phyloP scores from a whole-genome alignment of 2,329 filamentous ascomycete genomes.

The Lecanoromycetidae sp. region DNA sequence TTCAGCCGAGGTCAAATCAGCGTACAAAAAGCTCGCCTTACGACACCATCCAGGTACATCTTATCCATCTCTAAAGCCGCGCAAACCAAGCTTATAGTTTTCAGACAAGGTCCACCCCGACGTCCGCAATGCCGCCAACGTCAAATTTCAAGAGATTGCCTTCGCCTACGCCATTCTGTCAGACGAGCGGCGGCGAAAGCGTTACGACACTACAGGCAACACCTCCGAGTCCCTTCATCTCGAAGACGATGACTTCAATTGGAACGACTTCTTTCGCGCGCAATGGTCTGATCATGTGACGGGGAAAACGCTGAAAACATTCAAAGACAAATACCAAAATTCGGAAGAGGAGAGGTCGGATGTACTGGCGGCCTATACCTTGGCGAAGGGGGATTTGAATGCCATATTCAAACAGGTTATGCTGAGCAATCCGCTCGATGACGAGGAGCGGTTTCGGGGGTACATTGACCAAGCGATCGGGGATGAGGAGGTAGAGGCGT shows the following conservation, averaged over 20 bases:
- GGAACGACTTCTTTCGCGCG: conserved; percentile 76
- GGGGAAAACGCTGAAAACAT: conserved; percentile 59
- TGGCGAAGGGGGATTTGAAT: conserved; percentile 62
- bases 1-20: conserved; percentile 68
- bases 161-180: conserved; percentile 92
- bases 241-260: conserved; percentile 72
- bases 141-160: conserved; percentile 77
- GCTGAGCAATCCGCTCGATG: conserved; percentile 68
- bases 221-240: conserved; percentile 67
- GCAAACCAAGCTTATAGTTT: not conserved
- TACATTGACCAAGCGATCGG: conserved; percentile 75
- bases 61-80: not conserved
- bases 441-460: conserved; percentile 70
- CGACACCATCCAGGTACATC: conserved; percentile 66
- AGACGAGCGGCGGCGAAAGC: conserved; percentile 63
- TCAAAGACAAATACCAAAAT: conserved; percentile 67
- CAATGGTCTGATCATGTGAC: conserved; percentile 71
- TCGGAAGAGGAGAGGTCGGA: conserved; percentile 76
- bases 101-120: conserved; percentile 60
- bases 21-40: conserved; percentile 83
- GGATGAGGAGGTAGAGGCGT: conserved; percentile 52
- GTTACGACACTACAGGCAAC: conserved; percentile 82
- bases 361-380: conserved; percentile 62
- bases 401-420: conserved; percentile 71
- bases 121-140: conserved; percentile 60